Evolutionary conservation across 2,329 filamentous ascomycete genomes (phyloP).

Genomic region (Fusarium tuaranense): DNA sequence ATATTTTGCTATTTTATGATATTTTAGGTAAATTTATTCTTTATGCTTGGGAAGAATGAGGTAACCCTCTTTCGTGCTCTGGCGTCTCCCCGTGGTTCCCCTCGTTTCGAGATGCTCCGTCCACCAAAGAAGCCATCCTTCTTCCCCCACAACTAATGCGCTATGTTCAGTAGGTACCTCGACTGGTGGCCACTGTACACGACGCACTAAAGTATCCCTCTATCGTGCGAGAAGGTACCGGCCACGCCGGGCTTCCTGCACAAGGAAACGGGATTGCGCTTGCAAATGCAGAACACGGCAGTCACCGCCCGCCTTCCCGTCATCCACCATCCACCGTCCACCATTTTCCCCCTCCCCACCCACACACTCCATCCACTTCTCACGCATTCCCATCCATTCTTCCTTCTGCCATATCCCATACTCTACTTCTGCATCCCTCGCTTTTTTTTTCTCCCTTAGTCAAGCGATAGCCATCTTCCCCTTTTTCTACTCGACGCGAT

Average conservation of each 20-base stretch:
- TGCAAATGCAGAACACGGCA: conserved; percentile 25
- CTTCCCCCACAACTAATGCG: conserved; percentile 14
- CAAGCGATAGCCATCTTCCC: conserved; percentile 11
- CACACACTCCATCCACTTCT: conserved; percentile 34
- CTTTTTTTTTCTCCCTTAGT: conserved; percentile 13
- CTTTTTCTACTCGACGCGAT: conserved; percentile 16
- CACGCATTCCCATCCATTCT: conserved; percentile 39
- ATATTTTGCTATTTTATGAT: not conserved
- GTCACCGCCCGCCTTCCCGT: conserved; percentile 16
- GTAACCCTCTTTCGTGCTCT: not conserved
- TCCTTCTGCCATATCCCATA: conserved; percentile 30
- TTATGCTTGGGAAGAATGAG: not conserved
- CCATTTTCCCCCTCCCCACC: conserved; percentile 22
- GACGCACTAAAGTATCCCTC: conserved; percentile 1
- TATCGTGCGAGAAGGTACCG: not conserved
- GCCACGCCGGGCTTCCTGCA: not conserved
- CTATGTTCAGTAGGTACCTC: conserved; percentile 20
- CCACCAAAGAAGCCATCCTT: not conserved
- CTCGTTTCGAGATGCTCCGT: not conserved
- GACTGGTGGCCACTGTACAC: not conserved
- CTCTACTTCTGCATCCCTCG: conserved; percentile 38
- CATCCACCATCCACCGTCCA: conserved; percentile 13
- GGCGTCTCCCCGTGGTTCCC: not conserved
- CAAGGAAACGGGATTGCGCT: conserved; percentile 13
- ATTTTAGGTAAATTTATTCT: not conserved